These are phyloP conservation scores for Melaleuca alternifolia DNA, from an alignment of 345 rosid species.

Conservation along the genomic window DNA sequence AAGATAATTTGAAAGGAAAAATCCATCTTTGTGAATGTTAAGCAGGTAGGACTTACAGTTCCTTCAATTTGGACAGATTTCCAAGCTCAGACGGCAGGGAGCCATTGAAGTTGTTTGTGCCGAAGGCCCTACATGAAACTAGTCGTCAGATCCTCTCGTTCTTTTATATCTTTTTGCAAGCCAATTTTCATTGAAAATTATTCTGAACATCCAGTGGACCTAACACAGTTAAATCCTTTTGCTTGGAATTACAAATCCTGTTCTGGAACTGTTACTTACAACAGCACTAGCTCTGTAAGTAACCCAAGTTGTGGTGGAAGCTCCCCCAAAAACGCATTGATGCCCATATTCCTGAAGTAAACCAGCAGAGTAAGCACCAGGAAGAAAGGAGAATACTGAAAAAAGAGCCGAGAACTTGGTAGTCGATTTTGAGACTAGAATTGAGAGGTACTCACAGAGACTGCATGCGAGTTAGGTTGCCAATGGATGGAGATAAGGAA, in stretches of 20 bases:
- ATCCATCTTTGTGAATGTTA: not conserved
- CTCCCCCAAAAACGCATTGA: slow-evolving; percentile 53
- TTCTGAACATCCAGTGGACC: not conserved
- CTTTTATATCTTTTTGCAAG: not conserved
- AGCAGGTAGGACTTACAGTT: not conserved
- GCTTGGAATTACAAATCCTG: not conserved
- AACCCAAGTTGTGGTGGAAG: slow-evolving; percentile 57
- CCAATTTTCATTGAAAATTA: not conserved
- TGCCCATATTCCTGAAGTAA: slow-evolving; percentile 36
- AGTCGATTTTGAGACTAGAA: slow-evolving; percentile 9
- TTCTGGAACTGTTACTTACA: slow-evolving; percentile 23
- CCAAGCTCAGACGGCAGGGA: not conserved
- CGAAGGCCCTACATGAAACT: not conserved
- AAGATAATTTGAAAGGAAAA: not conserved
- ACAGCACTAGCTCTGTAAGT: slow-evolving; percentile 31
- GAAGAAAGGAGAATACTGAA: not conserved
- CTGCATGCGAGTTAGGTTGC: slow-evolving; percentile 43
- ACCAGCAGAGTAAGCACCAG: not conserved
- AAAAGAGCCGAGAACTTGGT: not conserved
- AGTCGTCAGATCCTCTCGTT: not conserved
- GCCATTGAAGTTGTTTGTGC: not conserved
- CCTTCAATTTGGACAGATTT: not conserved
- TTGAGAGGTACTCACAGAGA: slow-evolving; percentile 33
- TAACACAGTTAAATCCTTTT: too few species aligned
- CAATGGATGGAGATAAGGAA: slow-evolving; percentile 31